Evolutionary conservation across 805 yeast species (phyloP), one percentile per base, ranked within the genome.

Genomic region (Saturnispora hagleri): DNA sequence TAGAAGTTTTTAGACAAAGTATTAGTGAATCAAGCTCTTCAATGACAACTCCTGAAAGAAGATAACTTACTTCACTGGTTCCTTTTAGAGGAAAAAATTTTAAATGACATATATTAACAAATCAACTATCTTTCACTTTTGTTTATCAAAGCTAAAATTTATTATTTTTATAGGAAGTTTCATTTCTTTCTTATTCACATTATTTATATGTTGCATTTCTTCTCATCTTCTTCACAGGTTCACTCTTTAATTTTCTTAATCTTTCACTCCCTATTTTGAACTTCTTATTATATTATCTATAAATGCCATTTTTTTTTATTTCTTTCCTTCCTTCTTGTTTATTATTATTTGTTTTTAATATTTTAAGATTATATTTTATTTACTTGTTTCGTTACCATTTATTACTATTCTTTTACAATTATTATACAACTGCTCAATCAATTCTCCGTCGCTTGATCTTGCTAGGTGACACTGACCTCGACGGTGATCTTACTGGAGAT

Each of bases 1-100:
- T 72, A 22, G 77, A 73, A 50, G 73, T 69, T 53, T 73, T 72
- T 55, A 70, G 74, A 60, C 72, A 70, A 63, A 71, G 73, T 33
- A 65, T 72, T 26, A 51, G 52, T 20, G 57, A 58, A 28, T 44
- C 47, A 10, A 17, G 24, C 6, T 43, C 46, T 27, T 27, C 46
- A 43, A 17, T 43, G 28, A 41, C 27, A 48, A 47, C 34, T 24
- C 33, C 33, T 34, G 38, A 42, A 10, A 35, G 42, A 22, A 35
- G 46, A 18, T 36, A n/a, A 46, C 7, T 38, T 38, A n/a, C 22
- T 38, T 18, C 6, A 9, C 12, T 9, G 5, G 34, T 31, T 12
- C 34, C 15, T 13, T 9, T 12, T 9, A 31, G 34, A 31, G 34
- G 34, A 31, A 31, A 31, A 12, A 9, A 31, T 12, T 26, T 5